Evolutionary conservation across 2,329 filamentous ascomycete genomes (phyloP), one percentile per base, ranked within the genome.

Genomic region (Cordyceps javanica): DNA sequence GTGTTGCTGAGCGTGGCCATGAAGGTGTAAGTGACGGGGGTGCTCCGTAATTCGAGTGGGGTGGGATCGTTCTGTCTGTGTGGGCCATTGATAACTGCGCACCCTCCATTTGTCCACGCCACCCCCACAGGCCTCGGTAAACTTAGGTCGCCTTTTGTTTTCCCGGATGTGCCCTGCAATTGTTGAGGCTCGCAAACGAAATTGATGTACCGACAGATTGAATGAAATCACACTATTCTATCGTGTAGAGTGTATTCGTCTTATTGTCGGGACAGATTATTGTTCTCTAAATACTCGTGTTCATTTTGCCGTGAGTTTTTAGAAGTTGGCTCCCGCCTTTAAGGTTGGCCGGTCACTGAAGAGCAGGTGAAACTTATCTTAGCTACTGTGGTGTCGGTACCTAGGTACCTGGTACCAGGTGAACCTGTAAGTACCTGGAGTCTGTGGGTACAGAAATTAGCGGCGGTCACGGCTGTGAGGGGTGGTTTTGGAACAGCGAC

Each of bases 11-110:
- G 32, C 0, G 25, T 30, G 23, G 11, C 49, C 16, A 28, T 21
- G 38, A 53, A 41, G 38, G 30, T 53, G 50, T 53, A 52, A 53
- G 50, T 53, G 50, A 42, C 21, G 36, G 38, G 50, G 48, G 48
- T 38, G 34, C 48, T 39, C 34, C 21, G 21, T 39, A 51, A 51
- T 51, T n/a, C 10, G 13, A 34, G 21, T 10, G 48, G 48, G 21
- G 48, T 38, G 48, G 48, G 21, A 28, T 51, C 34, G 34, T 38
- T 39, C 48, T 25, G 48, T 10, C 23, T 21, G 3, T 36, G 49
- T 42, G 36, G 50, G 25, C 11, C 50, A 4, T 42, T 53, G 50
- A 53, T 53, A 53, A 11, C 25, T 13, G 11, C 36, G 25, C 50
- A 53, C 50, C 50, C 38, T 23, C 2, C 9, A 30, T 23, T 10